These are phyloP conservation scores for Fusarium sublunatum DNA, from an alignment of 2,329 filamentous ascomycete species.

Conservation along the genomic window DNA sequence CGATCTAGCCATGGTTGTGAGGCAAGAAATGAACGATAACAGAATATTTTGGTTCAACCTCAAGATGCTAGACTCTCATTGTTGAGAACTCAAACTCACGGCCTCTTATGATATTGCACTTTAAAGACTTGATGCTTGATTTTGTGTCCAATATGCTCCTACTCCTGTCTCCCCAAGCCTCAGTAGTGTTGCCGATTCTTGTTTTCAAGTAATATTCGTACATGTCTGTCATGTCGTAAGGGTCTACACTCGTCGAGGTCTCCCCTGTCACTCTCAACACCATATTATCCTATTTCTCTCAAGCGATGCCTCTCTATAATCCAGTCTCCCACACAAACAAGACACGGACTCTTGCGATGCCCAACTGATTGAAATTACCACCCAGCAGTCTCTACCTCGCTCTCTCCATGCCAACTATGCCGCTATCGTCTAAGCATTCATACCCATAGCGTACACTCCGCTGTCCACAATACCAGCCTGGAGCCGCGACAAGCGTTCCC, in stretches of 20 bases:
- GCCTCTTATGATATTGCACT: not conserved
- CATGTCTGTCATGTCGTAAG: constrained; percentile 45
- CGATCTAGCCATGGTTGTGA: constrained; percentile 22
- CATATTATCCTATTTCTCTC: constrained; percentile 1
- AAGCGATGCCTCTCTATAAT: constrained; percentile 12
- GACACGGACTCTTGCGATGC: constrained; percentile 22
- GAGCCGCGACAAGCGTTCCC: constrained; percentile 55
- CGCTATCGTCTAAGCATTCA: constrained; percentile 41
- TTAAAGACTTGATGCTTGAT: not conserved
- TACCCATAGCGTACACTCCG: constrained; percentile 51
- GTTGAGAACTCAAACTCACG: not conserved
- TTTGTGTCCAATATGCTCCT: constrained; percentile 3
- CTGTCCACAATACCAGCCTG: constrained; percentile 56
- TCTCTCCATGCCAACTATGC: not conserved
- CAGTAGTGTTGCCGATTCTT: constrained; percentile 2
- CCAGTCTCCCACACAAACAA: constrained; percentile 9
- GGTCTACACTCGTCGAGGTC: constrained; percentile 21
- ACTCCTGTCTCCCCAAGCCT: constrained; percentile 3
- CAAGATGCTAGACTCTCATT: not conserved
- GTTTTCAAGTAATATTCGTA: constrained; percentile 43
- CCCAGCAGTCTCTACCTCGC: constrained; percentile 2
- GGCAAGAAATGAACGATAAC: constrained; percentile 39
- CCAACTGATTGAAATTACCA: constrained; percentile 29
- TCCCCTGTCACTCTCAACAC: constrained; percentile 12
- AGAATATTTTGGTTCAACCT: constrained; percentile 11